Conservation (phyloP, 2,329 filamentous ascomycete genomes). For the Botrytis squamosa region DNA sequence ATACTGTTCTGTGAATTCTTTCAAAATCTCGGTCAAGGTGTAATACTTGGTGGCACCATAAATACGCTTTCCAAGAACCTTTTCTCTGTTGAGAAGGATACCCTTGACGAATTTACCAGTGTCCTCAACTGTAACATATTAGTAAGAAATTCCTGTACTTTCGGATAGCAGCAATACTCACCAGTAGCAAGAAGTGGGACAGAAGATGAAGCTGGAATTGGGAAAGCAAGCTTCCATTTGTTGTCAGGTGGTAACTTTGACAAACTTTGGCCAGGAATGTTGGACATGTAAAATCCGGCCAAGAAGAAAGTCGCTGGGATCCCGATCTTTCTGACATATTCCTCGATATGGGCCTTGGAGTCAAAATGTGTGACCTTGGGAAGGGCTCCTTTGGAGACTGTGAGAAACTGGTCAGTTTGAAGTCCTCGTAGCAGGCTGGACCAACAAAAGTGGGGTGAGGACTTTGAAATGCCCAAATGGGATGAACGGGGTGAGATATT, state of each 20-base stretch:
- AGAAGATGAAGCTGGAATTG: conserved; percentile 35
- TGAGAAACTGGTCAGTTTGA: background rate
- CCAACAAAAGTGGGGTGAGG: background rate
- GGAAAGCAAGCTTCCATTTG: conserved; percentile 37
- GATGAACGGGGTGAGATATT: background rate
- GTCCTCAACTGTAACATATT: conserved; percentile 31
- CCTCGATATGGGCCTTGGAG: conserved; percentile 44
- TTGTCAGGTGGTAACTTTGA: conserved; percentile 34
- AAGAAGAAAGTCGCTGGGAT: conserved; percentile 50
- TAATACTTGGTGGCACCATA: conserved; percentile 46
- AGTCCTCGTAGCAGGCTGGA: background rate
- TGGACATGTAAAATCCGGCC: conserved; percentile 54
- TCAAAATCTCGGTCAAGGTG: conserved; percentile 44
- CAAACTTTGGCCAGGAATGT: conserved; percentile 40
- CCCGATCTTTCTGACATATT: conserved; percentile 40
- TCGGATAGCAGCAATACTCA: background rate
- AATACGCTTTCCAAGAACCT: conserved; percentile 46
- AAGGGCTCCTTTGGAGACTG: conserved; percentile 45
- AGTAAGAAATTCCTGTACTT: background rate
- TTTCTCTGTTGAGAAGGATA: conserved; percentile 39
- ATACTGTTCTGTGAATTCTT: conserved; percentile 43
- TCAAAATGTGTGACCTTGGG: conserved; percentile 42
- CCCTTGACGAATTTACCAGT: conserved; percentile 41
- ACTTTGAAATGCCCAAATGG: background rate
- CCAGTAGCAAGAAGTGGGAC: conserved; percentile 40